Conservation (phyloP, 352 stramenopile genomes). For the Elongisporangium anandrum region DNA sequence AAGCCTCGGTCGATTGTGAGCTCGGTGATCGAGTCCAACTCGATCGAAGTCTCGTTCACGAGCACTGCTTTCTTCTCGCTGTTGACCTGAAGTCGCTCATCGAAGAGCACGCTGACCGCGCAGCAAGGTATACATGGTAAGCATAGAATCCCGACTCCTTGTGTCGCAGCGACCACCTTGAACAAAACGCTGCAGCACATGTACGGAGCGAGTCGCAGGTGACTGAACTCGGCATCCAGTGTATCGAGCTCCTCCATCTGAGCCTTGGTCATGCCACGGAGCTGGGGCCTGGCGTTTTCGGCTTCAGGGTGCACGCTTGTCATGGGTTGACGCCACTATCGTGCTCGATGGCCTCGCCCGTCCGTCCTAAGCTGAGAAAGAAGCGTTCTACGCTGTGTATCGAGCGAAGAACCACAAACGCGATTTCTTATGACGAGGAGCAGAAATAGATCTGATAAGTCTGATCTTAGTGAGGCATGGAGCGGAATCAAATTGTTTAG, state of each 20-base stretch:
- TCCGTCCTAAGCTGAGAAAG: not conserved
- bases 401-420: too few species aligned
- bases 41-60: not conserved
- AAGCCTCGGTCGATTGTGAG: not conserved
- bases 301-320: not conserved
- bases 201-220: not conserved
- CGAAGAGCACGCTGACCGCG: not conserved
- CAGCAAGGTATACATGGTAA: not conserved
- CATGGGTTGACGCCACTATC: not conserved
- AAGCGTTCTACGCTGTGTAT: not conserved
- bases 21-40: not conserved
- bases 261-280: not conserved
- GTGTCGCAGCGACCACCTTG: not conserved
- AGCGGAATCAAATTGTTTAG: too few species aligned
- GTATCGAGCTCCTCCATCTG: not conserved
- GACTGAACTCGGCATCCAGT: not conserved
- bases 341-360: not conserved
- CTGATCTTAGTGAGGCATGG: too few species aligned
- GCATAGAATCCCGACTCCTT: not conserved
- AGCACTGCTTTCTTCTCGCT: not conserved
- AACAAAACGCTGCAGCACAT: not conserved
- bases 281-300: not conserved
- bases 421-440: not conserved
- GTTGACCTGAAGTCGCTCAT: not conserved
- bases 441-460: not conserved